Evolutionary conservation across 2,329 filamentous ascomycete genomes (phyloP).

Genomic region (Beauveria caledonica): DNA sequence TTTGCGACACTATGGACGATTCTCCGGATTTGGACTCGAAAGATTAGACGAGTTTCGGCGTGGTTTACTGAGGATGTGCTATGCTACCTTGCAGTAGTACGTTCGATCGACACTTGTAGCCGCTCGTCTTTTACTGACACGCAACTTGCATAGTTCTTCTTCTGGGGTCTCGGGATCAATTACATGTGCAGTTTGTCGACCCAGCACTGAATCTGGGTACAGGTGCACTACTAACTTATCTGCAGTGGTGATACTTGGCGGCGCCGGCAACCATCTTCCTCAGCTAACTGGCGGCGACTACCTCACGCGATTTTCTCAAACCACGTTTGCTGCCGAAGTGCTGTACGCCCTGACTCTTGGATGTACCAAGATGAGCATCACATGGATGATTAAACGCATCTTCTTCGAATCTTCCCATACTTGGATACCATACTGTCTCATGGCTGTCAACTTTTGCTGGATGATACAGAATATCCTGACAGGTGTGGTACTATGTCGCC

Average conservation of each 20-base stretch:
- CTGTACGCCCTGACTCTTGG: constrained; percentile 16
- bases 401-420: constrained; percentile 15
- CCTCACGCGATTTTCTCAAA: constrained; percentile 10
- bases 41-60: constrained; percentile 10
- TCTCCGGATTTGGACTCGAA: constrained; percentile 15
- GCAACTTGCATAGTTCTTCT: constrained; percentile 7
- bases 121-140: not conserved
- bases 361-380: constrained; percentile 17
- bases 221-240: not conserved
- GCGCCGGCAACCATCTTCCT: constrained; percentile 14
- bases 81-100: constrained; percentile 14
- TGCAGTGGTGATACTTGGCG: constrained; percentile 15
- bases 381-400: constrained; percentile 17
- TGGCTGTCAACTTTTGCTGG: constrained; percentile 14
- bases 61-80: constrained; percentile 14
- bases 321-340: constrained; percentile 14
- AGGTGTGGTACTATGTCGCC: constrained; percentile 14
- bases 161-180: constrained; percentile 13
- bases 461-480: constrained; percentile 17
- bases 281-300: not conserved
- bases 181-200: constrained; percentile 14
- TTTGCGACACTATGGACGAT: constrained; percentile 13
- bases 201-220: not conserved
- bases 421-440: constrained; percentile 13
- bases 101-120: not conserved